Evolutionary conservation across 2,329 filamentous ascomycete genomes (phyloP).

Genomic region (Trichoderma lentiforme): DNA sequence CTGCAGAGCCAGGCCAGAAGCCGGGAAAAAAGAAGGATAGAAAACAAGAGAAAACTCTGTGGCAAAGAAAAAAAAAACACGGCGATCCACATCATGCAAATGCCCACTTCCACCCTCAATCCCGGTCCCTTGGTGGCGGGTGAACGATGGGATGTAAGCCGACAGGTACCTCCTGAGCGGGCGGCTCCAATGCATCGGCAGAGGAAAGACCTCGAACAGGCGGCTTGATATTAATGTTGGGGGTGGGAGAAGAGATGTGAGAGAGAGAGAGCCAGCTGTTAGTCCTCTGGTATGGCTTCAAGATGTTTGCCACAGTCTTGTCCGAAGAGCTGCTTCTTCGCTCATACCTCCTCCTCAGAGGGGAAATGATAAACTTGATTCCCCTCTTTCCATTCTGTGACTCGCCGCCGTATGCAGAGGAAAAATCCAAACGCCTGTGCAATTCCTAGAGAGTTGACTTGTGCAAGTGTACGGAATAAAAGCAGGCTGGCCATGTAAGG

Average conservation of each 20-base stretch:
- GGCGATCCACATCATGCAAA: conserved; percentile 17
- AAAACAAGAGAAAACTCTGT: not conserved
- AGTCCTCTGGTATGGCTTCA: not conserved
- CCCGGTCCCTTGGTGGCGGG: conserved; percentile 19
- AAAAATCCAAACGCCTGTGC: not conserved
- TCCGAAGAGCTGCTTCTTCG: not conserved
- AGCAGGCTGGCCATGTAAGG: conserved; percentile 16
- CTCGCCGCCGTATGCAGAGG: conserved; percentile 6
- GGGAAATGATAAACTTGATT: conserved; percentile 2
- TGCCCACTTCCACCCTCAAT: conserved; percentile 16
- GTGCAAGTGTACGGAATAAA: conserved; percentile 9
- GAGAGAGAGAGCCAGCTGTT: not conserved
- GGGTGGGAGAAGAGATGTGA: not conserved
- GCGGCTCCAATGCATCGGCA: not conserved
- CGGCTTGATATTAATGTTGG: not conserved
- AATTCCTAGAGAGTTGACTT: not conserved
- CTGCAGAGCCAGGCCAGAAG: conserved; percentile 3
- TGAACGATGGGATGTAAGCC: conserved; percentile 12
- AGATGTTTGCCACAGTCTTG: not conserved
- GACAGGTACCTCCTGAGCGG: not conserved
- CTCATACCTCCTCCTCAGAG: not conserved
- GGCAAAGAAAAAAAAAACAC: not conserved
- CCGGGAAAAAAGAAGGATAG: not conserved
- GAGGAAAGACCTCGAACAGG: not conserved
- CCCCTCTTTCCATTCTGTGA: not conserved